Evolutionary conservation across 2,329 filamentous ascomycete genomes (phyloP).

Genomic region (Ascochyta fabae): DNA sequence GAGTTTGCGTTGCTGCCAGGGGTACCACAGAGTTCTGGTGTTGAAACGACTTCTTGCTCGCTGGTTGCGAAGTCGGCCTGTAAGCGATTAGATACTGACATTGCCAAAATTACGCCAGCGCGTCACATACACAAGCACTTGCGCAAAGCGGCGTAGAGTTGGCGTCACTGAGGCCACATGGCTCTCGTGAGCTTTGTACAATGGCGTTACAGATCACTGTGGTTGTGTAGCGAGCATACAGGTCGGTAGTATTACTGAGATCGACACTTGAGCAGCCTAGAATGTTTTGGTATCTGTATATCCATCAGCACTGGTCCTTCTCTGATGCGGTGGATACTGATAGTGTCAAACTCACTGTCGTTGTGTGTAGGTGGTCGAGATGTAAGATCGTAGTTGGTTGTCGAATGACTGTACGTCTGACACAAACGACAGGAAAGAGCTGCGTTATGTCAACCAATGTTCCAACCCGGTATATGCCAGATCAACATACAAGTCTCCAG

Average conservation of each 20-base stretch:
- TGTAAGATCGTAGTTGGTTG: constrained; percentile 72
- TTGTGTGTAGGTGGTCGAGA: constrained; percentile 76
- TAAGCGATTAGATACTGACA: constrained; percentile 33
- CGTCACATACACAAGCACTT: constrained; percentile 75
- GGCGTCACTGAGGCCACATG: constrained; percentile 70
- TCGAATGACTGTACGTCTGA: constrained; percentile 81
- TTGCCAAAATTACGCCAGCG: background rate
- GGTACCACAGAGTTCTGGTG: constrained; percentile 73
- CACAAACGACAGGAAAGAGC: constrained; percentile 85
- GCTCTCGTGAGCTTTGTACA: constrained; percentile 80
- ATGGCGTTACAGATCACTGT: constrained; percentile 93
- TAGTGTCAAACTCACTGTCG: constrained; percentile 69
- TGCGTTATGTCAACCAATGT: constrained; percentile 49
- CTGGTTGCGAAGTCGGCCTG: constrained; percentile 84
- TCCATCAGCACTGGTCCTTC: constrained; percentile 38
- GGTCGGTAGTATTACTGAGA: constrained; percentile 75
- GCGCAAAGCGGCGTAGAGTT: constrained; percentile 82
- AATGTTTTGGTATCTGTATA: constrained; percentile 74
- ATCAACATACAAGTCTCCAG: constrained; percentile 66
- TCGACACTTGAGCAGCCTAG: constrained; percentile 83
- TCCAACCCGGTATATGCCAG: constrained; percentile 28
- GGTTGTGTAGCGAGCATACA: constrained; percentile 93
- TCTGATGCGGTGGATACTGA: constrained; percentile 2
- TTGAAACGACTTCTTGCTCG: constrained; percentile 82
- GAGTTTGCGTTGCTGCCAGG: constrained; percentile 69